Percentiles rank a stretch among this genome's conserved stretches.
These are phyloP conservation scores for Isochrysis galbana DNA, from an alignment of 78 protist genomes.

Conservation along the genomic window DNA sequence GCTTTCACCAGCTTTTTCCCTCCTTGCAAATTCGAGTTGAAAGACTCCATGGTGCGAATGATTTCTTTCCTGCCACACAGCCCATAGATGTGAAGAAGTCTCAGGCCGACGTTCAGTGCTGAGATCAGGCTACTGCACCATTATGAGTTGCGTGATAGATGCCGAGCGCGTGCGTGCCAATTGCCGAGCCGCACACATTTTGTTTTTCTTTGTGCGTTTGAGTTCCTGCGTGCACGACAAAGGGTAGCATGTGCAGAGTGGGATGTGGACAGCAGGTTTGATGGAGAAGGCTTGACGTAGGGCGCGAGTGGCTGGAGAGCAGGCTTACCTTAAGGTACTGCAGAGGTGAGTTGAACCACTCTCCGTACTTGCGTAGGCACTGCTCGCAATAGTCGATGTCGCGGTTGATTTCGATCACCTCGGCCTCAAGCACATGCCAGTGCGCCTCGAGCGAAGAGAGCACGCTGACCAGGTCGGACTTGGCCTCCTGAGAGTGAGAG, in stretches of 20 bases:
- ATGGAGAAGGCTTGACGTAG: not conserved
- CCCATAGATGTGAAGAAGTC: not conserved
- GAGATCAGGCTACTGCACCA: not conserved
- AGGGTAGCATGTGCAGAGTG: not conserved
- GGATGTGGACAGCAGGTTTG: not conserved
- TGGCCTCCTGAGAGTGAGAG: no score
- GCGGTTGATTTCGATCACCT: constrained; percentile 47
- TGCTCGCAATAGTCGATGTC: constrained; percentile 44
- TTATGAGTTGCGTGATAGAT: not conserved
- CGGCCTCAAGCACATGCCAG: constrained; percentile 55
- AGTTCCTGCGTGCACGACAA: constrained; percentile 18
- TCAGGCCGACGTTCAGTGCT: not conserved
- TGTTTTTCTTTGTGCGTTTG: constrained; percentile 48
- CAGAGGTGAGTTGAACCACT: constrained; percentile 47
- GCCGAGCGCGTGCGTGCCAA: not conserved
- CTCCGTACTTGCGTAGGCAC: constrained; percentile 36
- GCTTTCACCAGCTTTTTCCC: constrained; percentile 31
- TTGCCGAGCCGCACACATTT: constrained; percentile 24
- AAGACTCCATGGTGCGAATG: constrained; percentile 53
- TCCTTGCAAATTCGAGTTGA: constrained; percentile 45
- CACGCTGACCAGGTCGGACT: constrained; percentile 49
- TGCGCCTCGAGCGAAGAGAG: constrained; percentile 54
- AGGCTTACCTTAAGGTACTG: constrained; percentile 38
- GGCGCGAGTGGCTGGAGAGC: not conserved
- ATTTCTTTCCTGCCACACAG: constrained; percentile 32